These are phyloP conservation scores for Phytophthora syringae DNA, from an alignment of 352 stramenopile genomes.

Conservation along the genomic window DNA sequence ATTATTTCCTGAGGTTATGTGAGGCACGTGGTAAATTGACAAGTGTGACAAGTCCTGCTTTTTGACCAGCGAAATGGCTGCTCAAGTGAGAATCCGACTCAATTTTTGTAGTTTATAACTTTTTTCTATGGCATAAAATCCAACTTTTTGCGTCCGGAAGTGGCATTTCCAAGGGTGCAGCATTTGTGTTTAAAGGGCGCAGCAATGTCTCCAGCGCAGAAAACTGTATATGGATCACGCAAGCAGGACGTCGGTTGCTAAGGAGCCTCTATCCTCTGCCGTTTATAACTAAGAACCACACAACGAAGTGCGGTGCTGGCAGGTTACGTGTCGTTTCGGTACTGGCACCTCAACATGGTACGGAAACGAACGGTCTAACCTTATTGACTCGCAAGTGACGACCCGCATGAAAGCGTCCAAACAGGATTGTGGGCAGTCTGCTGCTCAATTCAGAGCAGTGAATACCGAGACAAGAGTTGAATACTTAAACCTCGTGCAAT, in stretches of 20 bases:
- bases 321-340: background rate
- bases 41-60: too few species aligned
- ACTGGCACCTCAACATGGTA: background rate
- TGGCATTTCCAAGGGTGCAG: too few species aligned
- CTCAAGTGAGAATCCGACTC: conserved; percentile 21
- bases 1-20: conserved; percentile 19
- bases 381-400: background rate
- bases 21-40: conserved; percentile 11
- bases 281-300: background rate
- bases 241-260: too few species aligned
- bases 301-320: background rate
- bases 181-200: too few species aligned
- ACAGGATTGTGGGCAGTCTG: background rate
- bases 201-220: background rate
- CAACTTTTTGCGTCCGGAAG: conserved; percentile 26
- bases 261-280: too few species aligned
- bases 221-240: too few species aligned
- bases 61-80: conserved; percentile 20
- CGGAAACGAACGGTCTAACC: background rate
- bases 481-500: too few species aligned
- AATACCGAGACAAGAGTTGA: too few species aligned
- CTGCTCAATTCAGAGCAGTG: background rate
- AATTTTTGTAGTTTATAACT: conserved; percentile 1
- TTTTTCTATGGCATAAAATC: conserved; percentile 16
- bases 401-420: background rate